These are phyloP conservation scores for Pseudogymnoascus sp. DNA, from an alignment of 2,329 filamentous ascomycete species.

Conservation along the genomic window DNA sequence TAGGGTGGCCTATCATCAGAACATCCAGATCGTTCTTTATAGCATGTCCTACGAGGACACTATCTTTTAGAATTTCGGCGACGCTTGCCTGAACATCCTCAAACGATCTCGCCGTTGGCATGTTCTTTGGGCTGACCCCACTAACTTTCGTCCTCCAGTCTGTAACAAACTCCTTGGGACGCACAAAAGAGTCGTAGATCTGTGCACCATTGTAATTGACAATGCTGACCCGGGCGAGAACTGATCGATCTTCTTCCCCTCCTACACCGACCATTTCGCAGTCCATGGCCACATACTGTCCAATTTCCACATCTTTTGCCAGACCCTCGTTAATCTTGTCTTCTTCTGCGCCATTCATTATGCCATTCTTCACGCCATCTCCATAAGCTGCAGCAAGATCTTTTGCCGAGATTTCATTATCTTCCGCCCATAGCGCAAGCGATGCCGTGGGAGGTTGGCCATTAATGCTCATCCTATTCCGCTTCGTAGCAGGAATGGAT, in stretches of 20 bases:
- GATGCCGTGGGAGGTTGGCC: constrained; percentile 40
- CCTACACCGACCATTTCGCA: constrained; percentile 97
- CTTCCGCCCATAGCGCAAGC: constrained; percentile 51
- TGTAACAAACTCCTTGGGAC: constrained; percentile 66
- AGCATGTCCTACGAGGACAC: constrained; percentile 77
- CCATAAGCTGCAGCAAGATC: constrained; percentile 55
- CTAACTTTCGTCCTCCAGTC: constrained; percentile 87
- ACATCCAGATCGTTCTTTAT: constrained; percentile 69
- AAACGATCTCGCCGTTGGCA: constrained; percentile 62
- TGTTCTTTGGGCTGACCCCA: constrained; percentile 67
- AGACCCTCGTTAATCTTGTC: constrained; percentile 57
- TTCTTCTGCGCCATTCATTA: constrained; percentile 37
- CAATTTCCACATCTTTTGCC: constrained; percentile 56
- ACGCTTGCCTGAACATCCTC: constrained; percentile 69
- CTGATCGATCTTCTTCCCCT: constrained; percentile 59
- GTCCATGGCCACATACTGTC: constrained; percentile 88
- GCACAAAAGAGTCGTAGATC: constrained; percentile 89
- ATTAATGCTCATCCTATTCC: constrained; percentile 44
- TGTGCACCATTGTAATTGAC: constrained; percentile 92
- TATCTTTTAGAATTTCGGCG: constrained; percentile 56
- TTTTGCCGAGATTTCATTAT: constrained; percentile 53
- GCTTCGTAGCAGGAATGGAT: constrained; percentile 9
- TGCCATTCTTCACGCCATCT: constrained; percentile 42
- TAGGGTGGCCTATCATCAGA: constrained; percentile 70
- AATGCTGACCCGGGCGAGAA: constrained; percentile 76